phyloP scores from a whole-genome alignment of 805 yeast species.

The Schizosaccharomyces lindneri region DNA sequence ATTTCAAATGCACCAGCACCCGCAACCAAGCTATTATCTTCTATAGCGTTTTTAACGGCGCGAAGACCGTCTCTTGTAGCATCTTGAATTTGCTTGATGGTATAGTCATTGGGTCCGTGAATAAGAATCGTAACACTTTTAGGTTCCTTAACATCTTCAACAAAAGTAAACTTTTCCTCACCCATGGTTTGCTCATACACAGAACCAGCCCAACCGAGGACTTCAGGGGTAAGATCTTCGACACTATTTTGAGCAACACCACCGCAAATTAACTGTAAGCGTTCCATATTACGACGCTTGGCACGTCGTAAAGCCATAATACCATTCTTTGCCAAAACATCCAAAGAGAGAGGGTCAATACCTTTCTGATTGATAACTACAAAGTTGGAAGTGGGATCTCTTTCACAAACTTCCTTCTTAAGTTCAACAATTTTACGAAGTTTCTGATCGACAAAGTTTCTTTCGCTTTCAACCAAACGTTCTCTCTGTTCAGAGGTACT shows the following conservation, averaged over 20 bases:
- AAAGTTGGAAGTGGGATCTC: slow-evolving; percentile 48
- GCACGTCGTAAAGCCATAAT: slow-evolving; percentile 92
- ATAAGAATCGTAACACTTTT: slow-evolving; percentile 76
- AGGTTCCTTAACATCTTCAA: slow-evolving; percentile 69
- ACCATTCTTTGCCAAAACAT: slow-evolving; percentile 73
- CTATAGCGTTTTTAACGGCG: slow-evolving; percentile 74
- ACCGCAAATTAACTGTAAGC: slow-evolving; percentile 84
- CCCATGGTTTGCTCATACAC: slow-evolving; percentile 86
- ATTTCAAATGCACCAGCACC: slow-evolving; percentile 95
- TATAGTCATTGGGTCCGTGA: slow-evolving; percentile 78
- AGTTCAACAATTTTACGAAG: slow-evolving; percentile 73
- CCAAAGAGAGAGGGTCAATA: slow-evolving; percentile 92
- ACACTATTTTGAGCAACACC: slow-evolving; percentile 96
- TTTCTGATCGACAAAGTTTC: slow-evolving; percentile 84
- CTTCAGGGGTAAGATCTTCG: slow-evolving; percentile 59
- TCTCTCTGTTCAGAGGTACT: slow-evolving; percentile 91
- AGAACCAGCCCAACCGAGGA: slow-evolving; percentile 70
- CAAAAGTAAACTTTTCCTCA: slow-evolving; percentile 91
- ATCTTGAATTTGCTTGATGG: slow-evolving; percentile 77
- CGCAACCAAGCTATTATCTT: slow-evolving; percentile 66
- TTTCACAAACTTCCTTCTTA: slow-evolving; percentile 73
- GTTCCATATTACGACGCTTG: slow-evolving; percentile 96
- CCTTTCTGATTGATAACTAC: slow-evolving; percentile 96
- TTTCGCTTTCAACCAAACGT: slow-evolving; percentile 73
- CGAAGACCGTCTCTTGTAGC: slow-evolving; percentile 94